Percentiles rank a stretch among this genome's conserved stretches.
Evolutionary conservation across 202 grass and related monocot genomes (phyloP).

Genomic region (Alloteropsis angusta): DNA sequence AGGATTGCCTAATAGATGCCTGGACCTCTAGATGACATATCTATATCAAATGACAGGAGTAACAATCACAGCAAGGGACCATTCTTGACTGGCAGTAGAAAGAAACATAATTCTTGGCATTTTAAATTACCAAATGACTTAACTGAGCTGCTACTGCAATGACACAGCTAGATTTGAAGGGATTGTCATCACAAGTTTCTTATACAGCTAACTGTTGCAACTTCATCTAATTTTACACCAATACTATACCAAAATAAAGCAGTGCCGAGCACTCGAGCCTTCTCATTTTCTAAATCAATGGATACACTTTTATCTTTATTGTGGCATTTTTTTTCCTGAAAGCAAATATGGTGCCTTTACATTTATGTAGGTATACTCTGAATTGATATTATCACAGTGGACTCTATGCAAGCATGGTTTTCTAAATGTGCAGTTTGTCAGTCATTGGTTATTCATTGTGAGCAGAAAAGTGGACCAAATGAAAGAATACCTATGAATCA

Average conservation of each 20-base stretch:
- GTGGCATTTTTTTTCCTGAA: not conserved
- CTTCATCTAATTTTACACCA: not conserved
- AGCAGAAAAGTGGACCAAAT: not conserved
- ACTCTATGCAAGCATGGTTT: not conserved
- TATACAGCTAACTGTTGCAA: not conserved
- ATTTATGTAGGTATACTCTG: not conserved
- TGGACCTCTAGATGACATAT: not conserved
- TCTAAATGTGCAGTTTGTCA: not conserved
- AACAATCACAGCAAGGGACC: not conserved
- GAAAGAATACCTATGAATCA: not conserved
- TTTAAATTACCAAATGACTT: not conserved
- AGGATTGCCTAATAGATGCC: not conserved
- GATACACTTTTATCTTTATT: not conserved
- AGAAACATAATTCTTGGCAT: not conserved
- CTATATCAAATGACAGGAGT: not conserved
- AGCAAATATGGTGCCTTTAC: not conserved
- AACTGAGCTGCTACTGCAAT: not conserved
- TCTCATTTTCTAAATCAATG: not conserved
- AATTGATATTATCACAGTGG: not conserved
- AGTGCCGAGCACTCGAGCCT: not conserved
- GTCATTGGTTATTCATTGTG: not conserved
- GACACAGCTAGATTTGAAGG: not conserved
- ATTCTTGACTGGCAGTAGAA: not conserved
- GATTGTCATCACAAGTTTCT: not conserved
- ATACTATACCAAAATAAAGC: not conserved